Evolutionary conservation across 768 basidiomycete genomes (phyloP).

Genomic region (Psilocybe cubensis): DNA sequence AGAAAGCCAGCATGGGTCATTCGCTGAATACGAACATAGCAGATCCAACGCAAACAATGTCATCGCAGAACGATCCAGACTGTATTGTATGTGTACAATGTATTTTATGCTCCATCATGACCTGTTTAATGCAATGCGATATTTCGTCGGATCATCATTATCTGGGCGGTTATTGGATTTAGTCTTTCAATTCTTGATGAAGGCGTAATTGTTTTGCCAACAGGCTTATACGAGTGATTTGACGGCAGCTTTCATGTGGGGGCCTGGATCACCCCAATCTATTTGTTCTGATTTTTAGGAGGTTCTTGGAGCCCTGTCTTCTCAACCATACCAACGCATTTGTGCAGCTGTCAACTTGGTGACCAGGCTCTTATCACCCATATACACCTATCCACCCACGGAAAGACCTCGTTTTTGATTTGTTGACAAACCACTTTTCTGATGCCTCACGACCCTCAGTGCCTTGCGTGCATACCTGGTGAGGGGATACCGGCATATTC

Average conservation of each 20-base stretch:
- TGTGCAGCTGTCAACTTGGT: neutral
- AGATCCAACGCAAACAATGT: neutral
- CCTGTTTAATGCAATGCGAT: constrained; percentile 8
- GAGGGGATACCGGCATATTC: neutral
- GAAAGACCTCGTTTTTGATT: neutral
- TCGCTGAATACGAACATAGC: neutral
- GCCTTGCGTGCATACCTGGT: too few species aligned
- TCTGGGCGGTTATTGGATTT: neutral
- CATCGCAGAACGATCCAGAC: neutral
- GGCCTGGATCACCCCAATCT: neutral
- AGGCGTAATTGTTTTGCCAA: neutral
- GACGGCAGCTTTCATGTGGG: neutral
- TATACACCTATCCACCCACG: too few species aligned
- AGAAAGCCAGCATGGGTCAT: constrained; percentile 8
- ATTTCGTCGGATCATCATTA: constrained; percentile 8
- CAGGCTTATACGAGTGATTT: neutral
- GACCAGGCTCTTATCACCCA: too few species aligned
- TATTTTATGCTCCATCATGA: constrained; percentile 8
- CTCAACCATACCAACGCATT: neutral
- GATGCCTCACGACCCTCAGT: neutral
- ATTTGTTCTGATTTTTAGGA: neutral
- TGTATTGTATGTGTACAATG: constrained; percentile 7
- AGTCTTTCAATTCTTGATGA: neutral
- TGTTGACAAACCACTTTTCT: neutral
- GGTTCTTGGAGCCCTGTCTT: neutral